phyloP scores from a whole-genome alignment of 805 yeast species.

The Wickerhamomyces tratensis region DNA sequence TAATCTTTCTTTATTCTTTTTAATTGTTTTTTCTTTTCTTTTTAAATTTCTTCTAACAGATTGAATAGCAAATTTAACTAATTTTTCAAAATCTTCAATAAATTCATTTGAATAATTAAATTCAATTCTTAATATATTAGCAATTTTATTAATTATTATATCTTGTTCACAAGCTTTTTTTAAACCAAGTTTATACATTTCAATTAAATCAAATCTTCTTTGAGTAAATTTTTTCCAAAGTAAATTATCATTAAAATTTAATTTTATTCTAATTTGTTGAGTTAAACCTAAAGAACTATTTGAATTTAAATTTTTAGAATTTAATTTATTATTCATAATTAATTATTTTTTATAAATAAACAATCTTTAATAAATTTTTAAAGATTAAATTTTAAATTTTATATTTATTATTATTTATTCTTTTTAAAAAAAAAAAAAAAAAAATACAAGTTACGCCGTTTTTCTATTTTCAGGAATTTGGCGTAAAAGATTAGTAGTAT shows the following conservation, averaged over 20 bases:
- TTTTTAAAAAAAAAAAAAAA: no score
- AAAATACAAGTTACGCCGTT: no score
- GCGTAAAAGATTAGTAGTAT: no score
- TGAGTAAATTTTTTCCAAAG: slow-evolving; percentile 82
- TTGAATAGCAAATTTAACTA: slow-evolving; percentile 84
- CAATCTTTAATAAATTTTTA: no score
- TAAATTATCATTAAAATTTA: slow-evolving; percentile 67
- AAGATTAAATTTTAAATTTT: no score
- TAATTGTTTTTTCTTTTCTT: slow-evolving; percentile 27
- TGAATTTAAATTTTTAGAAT: no score
- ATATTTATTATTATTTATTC: no score
- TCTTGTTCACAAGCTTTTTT: slow-evolving; percentile 88
- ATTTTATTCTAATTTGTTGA: slow-evolving; percentile 27
- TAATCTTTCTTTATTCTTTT: not conserved
- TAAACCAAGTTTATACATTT: slow-evolving; percentile 42
- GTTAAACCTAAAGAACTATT: slow-evolving; percentile 17
- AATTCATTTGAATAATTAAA: slow-evolving; percentile 52
- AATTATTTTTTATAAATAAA: no score
- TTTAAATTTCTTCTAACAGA: slow-evolving; percentile 78
- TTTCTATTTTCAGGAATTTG: no score
- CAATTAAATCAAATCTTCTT: slow-evolving; percentile 74
- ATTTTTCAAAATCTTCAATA: slow-evolving; percentile 65
- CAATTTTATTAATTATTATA: slow-evolving; percentile 62
- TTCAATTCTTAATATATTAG: slow-evolving; percentile 62
- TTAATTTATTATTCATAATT: no score